Evolutionary conservation across 257 asterid species (phyloP).

Genomic region (Osmanthus fragrans): DNA sequence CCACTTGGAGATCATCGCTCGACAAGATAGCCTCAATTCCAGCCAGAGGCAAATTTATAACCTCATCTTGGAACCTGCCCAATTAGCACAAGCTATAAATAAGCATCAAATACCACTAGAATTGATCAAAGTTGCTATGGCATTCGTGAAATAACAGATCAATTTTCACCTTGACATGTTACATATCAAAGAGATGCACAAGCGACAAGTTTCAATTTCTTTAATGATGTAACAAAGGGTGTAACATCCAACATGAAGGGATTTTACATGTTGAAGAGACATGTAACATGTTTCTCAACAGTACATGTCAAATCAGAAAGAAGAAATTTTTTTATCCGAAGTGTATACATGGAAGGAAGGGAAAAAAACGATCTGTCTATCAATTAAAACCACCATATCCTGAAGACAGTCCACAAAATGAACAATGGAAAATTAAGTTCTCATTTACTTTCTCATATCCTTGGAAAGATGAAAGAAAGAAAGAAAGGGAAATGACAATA

Average conservation of each 20-base stretch:
- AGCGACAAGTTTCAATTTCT: neutral
- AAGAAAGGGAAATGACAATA: neutral
- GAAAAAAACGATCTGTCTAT: neutral
- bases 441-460: neutral
- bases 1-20: conserved; percentile 32
- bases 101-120: neutral
- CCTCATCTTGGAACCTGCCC: conserved; percentile 32
- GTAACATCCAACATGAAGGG: neutral
- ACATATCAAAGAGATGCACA: neutral
- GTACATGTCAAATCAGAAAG: neutral
- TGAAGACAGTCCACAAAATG: neutral
- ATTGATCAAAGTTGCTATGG: neutral
- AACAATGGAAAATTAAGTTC: neutral
- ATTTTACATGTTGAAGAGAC: neutral
- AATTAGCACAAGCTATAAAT: conserved; percentile 8
- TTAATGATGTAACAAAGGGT: neutral
- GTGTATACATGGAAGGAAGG: neutral
- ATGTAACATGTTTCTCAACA: neutral
- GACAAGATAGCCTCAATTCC: conserved; percentile 34
- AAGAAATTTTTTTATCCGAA: neutral
- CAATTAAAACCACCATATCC: neutral
- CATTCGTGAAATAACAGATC: neutral
- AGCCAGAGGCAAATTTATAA: conserved; percentile 34
- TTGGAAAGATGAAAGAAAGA: neutral
- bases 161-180: neutral